Percentiles rank a stretch among this genome's conserved stretches.
Evolutionary conservation across 768 basidiomycete species (phyloP).

Genomic region (Xerocomellus intermedius): DNA sequence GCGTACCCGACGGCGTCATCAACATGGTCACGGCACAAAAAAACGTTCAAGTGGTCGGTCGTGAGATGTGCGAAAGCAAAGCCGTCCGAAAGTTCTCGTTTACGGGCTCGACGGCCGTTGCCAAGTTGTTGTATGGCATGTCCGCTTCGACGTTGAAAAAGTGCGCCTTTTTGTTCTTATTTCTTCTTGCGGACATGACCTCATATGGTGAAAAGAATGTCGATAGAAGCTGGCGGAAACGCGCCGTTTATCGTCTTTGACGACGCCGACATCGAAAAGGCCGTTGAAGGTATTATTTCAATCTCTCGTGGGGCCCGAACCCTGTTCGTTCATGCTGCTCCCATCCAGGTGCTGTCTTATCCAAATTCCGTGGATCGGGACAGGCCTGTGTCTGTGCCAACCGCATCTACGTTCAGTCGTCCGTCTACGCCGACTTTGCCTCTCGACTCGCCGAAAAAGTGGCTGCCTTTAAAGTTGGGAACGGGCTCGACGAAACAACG

Average conservation of each 20-base stretch:
- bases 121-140: slow-evolving; percentile 71
- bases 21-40: slow-evolving; percentile 90
- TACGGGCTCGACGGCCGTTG: slow-evolving; percentile 84
- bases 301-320: not conserved
- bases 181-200: not conserved
- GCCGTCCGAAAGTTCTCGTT: slow-evolving; percentile 87
- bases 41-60: slow-evolving; percentile 83
- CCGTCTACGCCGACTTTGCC: slow-evolving; percentile 90
- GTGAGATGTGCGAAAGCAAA: slow-evolving; percentile 91
- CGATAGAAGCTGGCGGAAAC: slow-evolving; percentile 91
- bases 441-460: slow-evolving; percentile 81
- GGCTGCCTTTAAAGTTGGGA: slow-evolving; percentile 81
- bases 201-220: slow-evolving; percentile 40
- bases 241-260: slow-evolving; percentile 97
- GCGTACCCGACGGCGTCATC: slow-evolving; percentile 91
- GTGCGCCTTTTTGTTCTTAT: slow-evolving; percentile 38
- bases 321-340: not conserved
- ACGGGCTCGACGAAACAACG: slow-evolving; percentile 78
- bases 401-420: slow-evolving; percentile 88
- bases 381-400: slow-evolving; percentile 91
- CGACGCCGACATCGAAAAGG: slow-evolving; percentile 90
- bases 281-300: slow-evolving; percentile 65
- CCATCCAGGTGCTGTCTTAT: slow-evolving; percentile 58
- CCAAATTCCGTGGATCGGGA: slow-evolving; percentile 79
- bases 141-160: slow-evolving; percentile 81